phyloP scores from a whole-genome alignment of 768 basidiomycete genomes.

The Rhodotorula graminis region DNA sequence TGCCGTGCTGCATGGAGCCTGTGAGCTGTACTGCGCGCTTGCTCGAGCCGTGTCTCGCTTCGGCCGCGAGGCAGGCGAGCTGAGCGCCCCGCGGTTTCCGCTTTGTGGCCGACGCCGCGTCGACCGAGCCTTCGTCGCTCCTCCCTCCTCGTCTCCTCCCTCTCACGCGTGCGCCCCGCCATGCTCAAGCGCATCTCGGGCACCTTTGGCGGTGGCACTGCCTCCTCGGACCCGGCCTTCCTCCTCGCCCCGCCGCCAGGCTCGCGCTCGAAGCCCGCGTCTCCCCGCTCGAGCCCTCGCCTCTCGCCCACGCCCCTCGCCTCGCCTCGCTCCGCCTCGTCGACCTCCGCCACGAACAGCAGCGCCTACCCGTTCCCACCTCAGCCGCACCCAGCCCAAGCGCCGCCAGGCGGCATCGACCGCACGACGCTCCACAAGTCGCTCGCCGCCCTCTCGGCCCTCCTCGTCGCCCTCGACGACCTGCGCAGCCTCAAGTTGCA shows the following conservation, averaged over 20 bases:
- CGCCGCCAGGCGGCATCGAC: constrained; percentile 13
- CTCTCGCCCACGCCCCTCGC: neutral
- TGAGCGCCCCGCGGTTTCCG: no score
- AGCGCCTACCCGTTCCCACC: neutral
- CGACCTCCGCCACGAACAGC: no score
- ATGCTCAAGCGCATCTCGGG: constrained; percentile 25
- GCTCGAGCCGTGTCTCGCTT: no score
- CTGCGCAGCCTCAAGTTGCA: constrained; percentile 4
- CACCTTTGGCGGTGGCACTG: constrained; percentile 1
- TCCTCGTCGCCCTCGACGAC: constrained; percentile 40
- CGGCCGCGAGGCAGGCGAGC: no score
- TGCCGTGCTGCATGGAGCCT: no score
- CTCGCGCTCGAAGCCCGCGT: neutral
- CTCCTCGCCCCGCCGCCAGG: constrained; percentile 4
- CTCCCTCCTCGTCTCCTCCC: neutral
- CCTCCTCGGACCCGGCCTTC: neutral
- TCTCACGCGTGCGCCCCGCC: no score
- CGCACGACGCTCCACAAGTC: constrained; percentile 34
- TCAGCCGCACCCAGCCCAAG: neutral
- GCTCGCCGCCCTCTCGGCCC: constrained; percentile 8
- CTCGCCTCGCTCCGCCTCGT: neutral
- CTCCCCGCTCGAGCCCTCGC: constrained; percentile 2
- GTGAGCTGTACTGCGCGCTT: no score
- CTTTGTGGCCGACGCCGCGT: no score
- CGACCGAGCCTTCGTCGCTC: neutral